Evolutionary conservation across 208 protist species (phyloP), one percentile per base, ranked within the genome.

Genomic region (Trypanosoma vivax): DNA sequence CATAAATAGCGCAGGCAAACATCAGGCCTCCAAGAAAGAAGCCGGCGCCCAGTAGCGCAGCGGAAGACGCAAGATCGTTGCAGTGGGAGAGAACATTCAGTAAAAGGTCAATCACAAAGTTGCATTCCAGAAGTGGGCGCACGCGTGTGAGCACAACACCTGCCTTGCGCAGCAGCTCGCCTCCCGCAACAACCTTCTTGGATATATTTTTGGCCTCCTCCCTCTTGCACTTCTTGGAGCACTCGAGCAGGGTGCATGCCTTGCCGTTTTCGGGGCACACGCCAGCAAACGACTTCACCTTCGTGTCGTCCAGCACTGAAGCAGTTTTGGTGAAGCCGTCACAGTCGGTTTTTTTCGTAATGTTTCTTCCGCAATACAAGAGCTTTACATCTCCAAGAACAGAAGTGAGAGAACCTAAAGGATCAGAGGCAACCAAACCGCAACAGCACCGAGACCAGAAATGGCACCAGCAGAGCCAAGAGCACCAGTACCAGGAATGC

Each of bases 11-110:
- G 1, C 85, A 30, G 16, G 80, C 65, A 41, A 84, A 92, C 65
- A 83, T 89, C 33, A 92, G 51, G 5, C 74, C 40, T 9, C 80
- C 85, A 21, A 88, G 62, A 55, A 92, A 85, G 68, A 88, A 88
- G 35, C 80, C 80, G 10, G 45, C 47, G 45, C 65, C 78, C 5
- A 88, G 49, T 72, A 89, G 82, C 34, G 56, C 18, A 9, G 40
- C 19, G 5, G 49, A 47, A 29, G 49, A 38, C 14, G 29, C 41
- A 3, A 56, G 21, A 27, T 64, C 49, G 24, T 64, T 53, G 24
- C 58, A 64, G 3, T 23, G 7, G 10, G 3, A 65, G 10, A 88
- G 39, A 19, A 62, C 73, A 34, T 54, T 73, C 39, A 66, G 47
- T 13, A 79, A 6, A 38, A 74, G 73, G 61, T 89, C 85, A 16